Evolutionary conservation across 495 filamentous ascomycete species (phyloP).

Genomic region (Tirmania nivea): DNA sequence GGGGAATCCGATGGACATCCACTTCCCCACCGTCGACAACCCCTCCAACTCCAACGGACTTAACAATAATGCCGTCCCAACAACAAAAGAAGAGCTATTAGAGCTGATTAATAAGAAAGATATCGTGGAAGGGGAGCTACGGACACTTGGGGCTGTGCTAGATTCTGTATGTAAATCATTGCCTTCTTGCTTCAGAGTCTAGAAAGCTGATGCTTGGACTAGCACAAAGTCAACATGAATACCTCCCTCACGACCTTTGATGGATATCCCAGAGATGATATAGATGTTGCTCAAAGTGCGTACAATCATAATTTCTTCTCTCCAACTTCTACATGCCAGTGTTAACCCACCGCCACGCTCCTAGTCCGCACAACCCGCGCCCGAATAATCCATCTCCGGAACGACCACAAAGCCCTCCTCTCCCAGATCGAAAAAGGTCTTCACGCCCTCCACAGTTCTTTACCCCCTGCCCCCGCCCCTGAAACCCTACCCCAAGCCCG

Average conservation of each 20-base stretch:
- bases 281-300: conserved; percentile 88
- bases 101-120: conserved; percentile 56
- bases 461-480: conserved; percentile 32
- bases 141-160: conserved; percentile 61
- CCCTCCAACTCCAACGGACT: neutral
- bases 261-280: conserved; percentile 78
- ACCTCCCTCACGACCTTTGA: conserved; percentile 73
- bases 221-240: conserved; percentile 90
- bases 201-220: neutral
- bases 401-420: conserved; percentile 88
- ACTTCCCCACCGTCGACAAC: conserved; percentile 9
- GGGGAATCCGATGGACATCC: conserved; percentile 11
- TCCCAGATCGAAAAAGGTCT: conserved; percentile 54
- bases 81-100: conserved; percentile 17
- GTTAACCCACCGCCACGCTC: neutral
- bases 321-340: neutral
- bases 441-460: conserved; percentile 26
- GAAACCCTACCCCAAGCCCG: conserved; percentile 1
- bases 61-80: neutral
- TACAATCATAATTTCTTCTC: neutral
- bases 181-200: neutral
- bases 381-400: conserved; percentile 69
- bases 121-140: conserved; percentile 61
- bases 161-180: conserved; percentile 45
- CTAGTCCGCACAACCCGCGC: conserved; percentile 75